Evolutionary conservation across 179 eudicot species (phyloP).

Genomic region (Carnegiea gigantea): DNA sequence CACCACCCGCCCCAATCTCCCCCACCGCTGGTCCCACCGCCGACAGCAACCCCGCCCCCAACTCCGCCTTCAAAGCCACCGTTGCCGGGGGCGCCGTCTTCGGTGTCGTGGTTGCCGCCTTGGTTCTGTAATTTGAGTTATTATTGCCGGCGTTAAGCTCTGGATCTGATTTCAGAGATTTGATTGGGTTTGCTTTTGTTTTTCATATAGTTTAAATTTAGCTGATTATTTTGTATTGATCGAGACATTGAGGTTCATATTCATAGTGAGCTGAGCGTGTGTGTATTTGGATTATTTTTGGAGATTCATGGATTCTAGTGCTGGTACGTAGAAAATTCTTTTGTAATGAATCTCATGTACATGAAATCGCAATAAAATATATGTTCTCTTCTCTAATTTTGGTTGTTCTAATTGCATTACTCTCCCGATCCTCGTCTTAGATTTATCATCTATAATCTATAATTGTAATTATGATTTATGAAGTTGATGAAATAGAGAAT

Average conservation of each 20-base stretch:
- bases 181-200: neutral
- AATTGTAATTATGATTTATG: too few species aligned
- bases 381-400: neutral
- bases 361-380: conserved; percentile 12
- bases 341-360: conserved; percentile 35
- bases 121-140: conserved; percentile 6
- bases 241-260: neutral
- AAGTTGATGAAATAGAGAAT: too few species aligned
- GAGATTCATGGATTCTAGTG: conserved; percentile 24
- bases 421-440: neutral
- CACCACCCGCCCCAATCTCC: neutral
- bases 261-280: neutral
- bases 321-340: conserved; percentile 23
- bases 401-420: neutral
- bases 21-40: neutral
- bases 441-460: too few species aligned
- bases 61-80: conserved; percentile 10
- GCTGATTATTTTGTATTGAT: neutral
- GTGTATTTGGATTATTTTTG: conserved; percentile 4
- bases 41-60: neutral
- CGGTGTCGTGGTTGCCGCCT: conserved; percentile 13
- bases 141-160: neutral
- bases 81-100: conserved; percentile 13
- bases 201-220: neutral
- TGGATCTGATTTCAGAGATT: neutral